These are phyloP conservation scores for Jamesozyma lodderae DNA, from an alignment of 805 yeast species.

Conservation along the genomic window DNA sequence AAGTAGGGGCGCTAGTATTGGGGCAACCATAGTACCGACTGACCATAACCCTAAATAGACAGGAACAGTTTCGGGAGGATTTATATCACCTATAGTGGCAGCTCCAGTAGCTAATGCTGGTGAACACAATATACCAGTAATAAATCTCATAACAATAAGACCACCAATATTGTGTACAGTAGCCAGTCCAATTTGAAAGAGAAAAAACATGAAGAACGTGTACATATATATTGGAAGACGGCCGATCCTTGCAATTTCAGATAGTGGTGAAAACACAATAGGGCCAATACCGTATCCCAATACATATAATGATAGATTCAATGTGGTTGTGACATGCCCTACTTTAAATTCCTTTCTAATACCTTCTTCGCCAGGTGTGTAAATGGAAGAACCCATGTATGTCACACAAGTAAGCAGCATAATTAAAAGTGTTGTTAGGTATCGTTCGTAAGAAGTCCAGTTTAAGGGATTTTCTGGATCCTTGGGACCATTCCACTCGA, in stretches of 20 bases:
- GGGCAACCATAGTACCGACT: constrained; percentile 45
- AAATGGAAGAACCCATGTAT: constrained; percentile 48
- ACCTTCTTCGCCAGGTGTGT: constrained; percentile 41
- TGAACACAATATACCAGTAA: constrained; percentile 46
- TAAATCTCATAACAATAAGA: constrained; percentile 40
- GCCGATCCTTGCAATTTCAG: constrained; percentile 46
- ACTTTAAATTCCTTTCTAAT: constrained; percentile 38
- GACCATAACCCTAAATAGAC: constrained; percentile 44
- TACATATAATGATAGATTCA: constrained; percentile 47
- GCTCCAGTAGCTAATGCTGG: constrained; percentile 54
- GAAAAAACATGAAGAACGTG: constrained; percentile 38
- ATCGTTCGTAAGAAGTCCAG: constrained; percentile 40
- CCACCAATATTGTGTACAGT: constrained; percentile 42
- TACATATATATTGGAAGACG: constrained; percentile 41
- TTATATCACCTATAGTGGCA: constrained; percentile 45
- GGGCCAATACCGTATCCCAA: constrained; percentile 57
- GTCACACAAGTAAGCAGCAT: constrained; percentile 40
- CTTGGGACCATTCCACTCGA: constrained; percentile 23
- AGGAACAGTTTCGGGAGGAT: constrained; percentile 35
- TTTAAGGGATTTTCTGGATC: constrained; percentile 51
- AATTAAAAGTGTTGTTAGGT: constrained; percentile 32
- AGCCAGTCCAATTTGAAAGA: constrained; percentile 50
- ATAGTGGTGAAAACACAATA: constrained; percentile 46
- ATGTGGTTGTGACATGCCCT: constrained; percentile 35
- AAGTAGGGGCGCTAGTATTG: constrained; percentile 45